phyloP scores from a whole-genome alignment of 352 stramenopile genomes.

The Phytophthora colocasiae region DNA sequence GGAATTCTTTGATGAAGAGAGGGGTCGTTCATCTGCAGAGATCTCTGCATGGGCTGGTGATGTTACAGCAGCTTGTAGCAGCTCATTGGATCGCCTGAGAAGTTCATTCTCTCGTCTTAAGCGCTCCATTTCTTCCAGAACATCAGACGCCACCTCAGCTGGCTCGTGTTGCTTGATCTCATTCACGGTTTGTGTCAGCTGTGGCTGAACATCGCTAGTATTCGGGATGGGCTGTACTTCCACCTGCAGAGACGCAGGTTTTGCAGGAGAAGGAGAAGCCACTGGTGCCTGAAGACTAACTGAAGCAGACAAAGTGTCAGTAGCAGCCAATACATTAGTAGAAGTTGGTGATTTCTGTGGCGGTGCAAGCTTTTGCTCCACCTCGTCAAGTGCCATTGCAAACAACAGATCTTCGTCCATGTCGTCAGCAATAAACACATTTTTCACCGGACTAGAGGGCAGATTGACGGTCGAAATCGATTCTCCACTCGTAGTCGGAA shows the following conservation, averaged over 20 bases:
- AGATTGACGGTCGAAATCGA: neutral
- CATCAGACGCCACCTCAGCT: slow-evolving; percentile 24
- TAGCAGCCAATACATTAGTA: slow-evolving; percentile 3
- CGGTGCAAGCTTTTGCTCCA: slow-evolving; percentile 55
- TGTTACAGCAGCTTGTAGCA: slow-evolving; percentile 52
- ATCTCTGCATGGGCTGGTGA: slow-evolving; percentile 13
- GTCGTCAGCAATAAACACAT: slow-evolving; percentile 73
- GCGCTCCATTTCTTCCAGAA: slow-evolving; percentile 70
- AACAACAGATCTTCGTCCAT: slow-evolving; percentile 73
- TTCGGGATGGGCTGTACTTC: slow-evolving; percentile 5
- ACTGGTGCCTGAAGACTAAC: slow-evolving; percentile 1
- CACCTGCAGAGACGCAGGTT: neutral
- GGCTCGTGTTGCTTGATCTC: slow-evolving; percentile 5
- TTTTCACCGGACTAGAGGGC: slow-evolving; percentile 9
- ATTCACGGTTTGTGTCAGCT: neutral
- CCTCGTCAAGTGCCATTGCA: slow-evolving; percentile 68
- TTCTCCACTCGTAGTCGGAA: slow-evolving; percentile 3
- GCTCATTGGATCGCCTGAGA: slow-evolving; percentile 69
- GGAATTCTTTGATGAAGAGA: neutral
- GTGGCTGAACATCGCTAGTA: slow-evolving; percentile 4
- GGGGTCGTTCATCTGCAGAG: neutral
- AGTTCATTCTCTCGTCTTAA: slow-evolving; percentile 73
- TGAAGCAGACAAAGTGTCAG: neutral
- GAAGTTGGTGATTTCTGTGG: slow-evolving; percentile 25
- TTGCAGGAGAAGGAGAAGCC: slow-evolving; percentile 7